Base-by-base conservation (phyloP, 768 basidiomycete species). In the Porphyrellus cyaneotinctus region DNA sequence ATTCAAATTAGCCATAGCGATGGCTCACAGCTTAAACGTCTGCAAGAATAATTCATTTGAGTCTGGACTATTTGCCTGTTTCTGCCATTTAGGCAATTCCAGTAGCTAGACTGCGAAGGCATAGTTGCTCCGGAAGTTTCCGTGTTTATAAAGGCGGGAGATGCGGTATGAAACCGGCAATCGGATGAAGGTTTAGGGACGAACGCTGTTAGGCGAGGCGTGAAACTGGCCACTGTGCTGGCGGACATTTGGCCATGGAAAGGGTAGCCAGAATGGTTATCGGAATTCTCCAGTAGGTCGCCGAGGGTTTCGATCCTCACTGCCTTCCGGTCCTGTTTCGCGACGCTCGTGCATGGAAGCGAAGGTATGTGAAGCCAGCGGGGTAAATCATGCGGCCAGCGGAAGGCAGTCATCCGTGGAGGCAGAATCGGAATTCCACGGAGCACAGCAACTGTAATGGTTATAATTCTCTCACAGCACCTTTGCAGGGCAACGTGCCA, bases 341-440 rank as follows among this genome's bases (percentile, higher is more conserved):
- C 59, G 43, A 36, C 23, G 20, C 57, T 61, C 36, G 30, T 41
- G 53, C 57, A 60, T 14, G 49, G 58, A 62, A 60, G 56, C 52
- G 56, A 55, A 50, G 28, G 37, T 51, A 55, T 59, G 54, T 56
- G 57, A 57, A 58, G 57, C 36, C 17, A 54, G 45, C 18, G 38
- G 51, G 22, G 54, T 44, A 53, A 49, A 56, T 56, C 46, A 47
- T 58, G 56, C 52, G 52, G 42, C 42, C 50, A 52, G 47, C 26
- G 43, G 49, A 32, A 30, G 36, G n/a, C 36, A 20, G 20, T 38
- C 47, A 13, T 37, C 44, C 49, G 49, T 53, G 54, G 54, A 48
- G 57, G 58, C 26, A 26, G 44, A 7, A 43, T 47, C 58, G 64
- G 58, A 58, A 56, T 39, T 64, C 65, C 67, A 67, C 59, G 67